A percentile compares a stretch with the other conserved stretches of the same genome.
Evolutionary conservation across 257 asterid species (phyloP).

Genomic region (Voacanga thouarsii): DNA sequence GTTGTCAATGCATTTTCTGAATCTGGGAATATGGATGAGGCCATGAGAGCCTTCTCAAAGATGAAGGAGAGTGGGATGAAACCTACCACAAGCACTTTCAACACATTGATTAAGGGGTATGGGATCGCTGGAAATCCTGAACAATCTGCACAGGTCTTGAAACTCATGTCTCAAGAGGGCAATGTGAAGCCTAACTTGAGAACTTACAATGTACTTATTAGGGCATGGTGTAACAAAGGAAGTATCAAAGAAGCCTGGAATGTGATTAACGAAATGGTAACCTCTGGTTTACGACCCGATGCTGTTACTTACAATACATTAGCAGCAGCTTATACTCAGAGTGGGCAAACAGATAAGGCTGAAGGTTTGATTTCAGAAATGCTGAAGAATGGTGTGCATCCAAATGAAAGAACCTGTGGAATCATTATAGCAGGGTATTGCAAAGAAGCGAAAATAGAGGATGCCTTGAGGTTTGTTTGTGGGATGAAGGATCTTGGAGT

Average conservation of each 20-base stretch:
- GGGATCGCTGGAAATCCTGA: slow-evolving; percentile 68
- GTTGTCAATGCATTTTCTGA: slow-evolving; percentile 70
- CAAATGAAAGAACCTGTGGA: slow-evolving; percentile 65
- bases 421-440: slow-evolving; percentile 60
- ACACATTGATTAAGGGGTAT: slow-evolving; percentile 67
- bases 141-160: slow-evolving; percentile 51
- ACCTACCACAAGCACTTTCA: slow-evolving; percentile 59
- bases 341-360: slow-evolving; percentile 42
- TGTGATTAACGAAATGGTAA: slow-evolving; percentile 46
- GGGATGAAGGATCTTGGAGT: slow-evolving; percentile 54
- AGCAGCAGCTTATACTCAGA: slow-evolving; percentile 51
- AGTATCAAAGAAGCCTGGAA: slow-evolving; percentile 53
- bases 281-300: slow-evolving; percentile 51
- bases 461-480: slow-evolving; percentile 58
- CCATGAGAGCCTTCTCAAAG: slow-evolving; percentile 46
- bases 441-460: slow-evolving; percentile 55
- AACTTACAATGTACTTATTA: slow-evolving; percentile 60
- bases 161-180: slow-evolving; percentile 48
- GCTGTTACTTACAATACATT: slow-evolving; percentile 60
- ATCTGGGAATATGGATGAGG: slow-evolving; percentile 72
- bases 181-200: slow-evolving; percentile 51
- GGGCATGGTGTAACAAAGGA: slow-evolving; percentile 60
- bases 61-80: slow-evolving; percentile 61
- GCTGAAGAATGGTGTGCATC: slow-evolving; percentile 47
- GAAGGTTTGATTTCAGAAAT: slow-evolving; percentile 56